These are phyloP conservation scores for Amanita molliuscula DNA, from an alignment of 768 basidiomycete species.

Conservation along the genomic window DNA sequence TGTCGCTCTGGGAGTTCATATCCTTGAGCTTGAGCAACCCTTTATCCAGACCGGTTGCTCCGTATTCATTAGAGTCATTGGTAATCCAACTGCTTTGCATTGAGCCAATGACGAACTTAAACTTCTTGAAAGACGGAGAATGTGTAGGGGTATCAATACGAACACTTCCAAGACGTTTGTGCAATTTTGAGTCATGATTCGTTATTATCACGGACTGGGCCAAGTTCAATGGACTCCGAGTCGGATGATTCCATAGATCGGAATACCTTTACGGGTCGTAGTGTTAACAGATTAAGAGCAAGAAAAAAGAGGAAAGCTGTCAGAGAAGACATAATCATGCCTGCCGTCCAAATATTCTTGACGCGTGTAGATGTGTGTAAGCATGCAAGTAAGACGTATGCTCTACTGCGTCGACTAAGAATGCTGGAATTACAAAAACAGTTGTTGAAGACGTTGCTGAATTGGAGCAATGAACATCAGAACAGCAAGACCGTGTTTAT, in stretches of 20 bases:
- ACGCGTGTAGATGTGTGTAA: background rate
- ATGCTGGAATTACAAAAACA: conserved; percentile 25
- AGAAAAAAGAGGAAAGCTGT: background rate
- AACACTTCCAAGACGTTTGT: too few species aligned
- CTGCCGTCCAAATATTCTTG: background rate
- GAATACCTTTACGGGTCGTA: background rate
- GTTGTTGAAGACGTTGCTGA: conserved; percentile 20
- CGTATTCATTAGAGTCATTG: too few species aligned
- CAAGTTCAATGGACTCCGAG: too few species aligned
- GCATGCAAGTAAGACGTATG: conserved; percentile 21
- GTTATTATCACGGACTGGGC: too few species aligned
- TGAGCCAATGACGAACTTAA: too few species aligned
- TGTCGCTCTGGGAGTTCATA: too few species aligned
- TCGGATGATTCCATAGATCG: background rate
- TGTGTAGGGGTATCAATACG: too few species aligned
- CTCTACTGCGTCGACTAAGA: conserved; percentile 14
- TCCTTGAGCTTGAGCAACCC: too few species aligned
- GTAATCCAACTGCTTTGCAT: too few species aligned
- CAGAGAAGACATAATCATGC: background rate
- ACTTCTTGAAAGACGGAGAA: too few species aligned
- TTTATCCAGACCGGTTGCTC: too few species aligned
- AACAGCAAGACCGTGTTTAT: conserved; percentile 23
- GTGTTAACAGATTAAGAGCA: background rate
- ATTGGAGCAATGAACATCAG: conserved; percentile 20
- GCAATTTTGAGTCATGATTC: too few species aligned